Evolutionary conservation across 495 filamentous ascomycete genomes (phyloP).

Genomic region (Neurospora sp.): DNA sequence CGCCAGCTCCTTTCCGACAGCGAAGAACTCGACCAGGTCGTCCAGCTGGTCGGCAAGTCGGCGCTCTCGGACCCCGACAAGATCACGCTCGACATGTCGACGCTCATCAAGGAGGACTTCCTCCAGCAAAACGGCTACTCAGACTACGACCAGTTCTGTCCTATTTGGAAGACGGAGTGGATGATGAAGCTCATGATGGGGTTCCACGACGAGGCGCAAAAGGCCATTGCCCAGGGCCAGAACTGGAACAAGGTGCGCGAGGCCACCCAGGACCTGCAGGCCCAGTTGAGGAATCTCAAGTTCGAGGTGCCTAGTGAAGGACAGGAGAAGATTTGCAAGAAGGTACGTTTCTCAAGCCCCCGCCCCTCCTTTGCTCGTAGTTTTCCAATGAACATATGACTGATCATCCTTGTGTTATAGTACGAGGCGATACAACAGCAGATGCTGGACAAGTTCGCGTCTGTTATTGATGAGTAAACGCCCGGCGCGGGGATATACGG

Average conservation of each 20-base stretch:
- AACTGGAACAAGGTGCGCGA: slow-evolving; percentile 89
- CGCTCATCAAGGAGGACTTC: slow-evolving; percentile 95
- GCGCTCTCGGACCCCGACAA: slow-evolving; percentile 95
- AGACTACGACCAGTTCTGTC: slow-evolving; percentile 98
- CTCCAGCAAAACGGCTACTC: slow-evolving; percentile 98
- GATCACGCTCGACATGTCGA: slow-evolving; percentile 91
- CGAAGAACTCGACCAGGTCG: slow-evolving; percentile 96
- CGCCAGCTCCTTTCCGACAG: slow-evolving; percentile 86
- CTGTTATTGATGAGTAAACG: slow-evolving; percentile 80
- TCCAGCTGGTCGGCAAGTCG: slow-evolving; percentile 96
- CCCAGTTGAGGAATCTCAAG: slow-evolving; percentile 78
- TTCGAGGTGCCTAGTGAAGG: slow-evolving; percentile 83
- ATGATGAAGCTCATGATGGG: slow-evolving; percentile 99
- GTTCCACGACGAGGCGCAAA: slow-evolving; percentile 95
- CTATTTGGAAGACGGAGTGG: slow-evolving; percentile 98
- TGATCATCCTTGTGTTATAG: slow-evolving; percentile 25
- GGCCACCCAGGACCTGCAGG: slow-evolving; percentile 77
- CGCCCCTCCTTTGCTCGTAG: too few relatives aligned
- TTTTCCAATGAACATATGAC: too few relatives aligned
- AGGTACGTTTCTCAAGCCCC: slow-evolving; percentile 40
- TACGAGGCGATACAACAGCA: slow-evolving; percentile 85
- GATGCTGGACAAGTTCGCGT: slow-evolving; percentile 93
- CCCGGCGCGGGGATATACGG: neutral
- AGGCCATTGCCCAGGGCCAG: slow-evolving; percentile 81
- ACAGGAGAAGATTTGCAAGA: slow-evolving; percentile 62